Base-by-base conservation (phyloP, 1,284 basidiomycete species). In the Cutaneotrichosporon dermatis region DNA sequence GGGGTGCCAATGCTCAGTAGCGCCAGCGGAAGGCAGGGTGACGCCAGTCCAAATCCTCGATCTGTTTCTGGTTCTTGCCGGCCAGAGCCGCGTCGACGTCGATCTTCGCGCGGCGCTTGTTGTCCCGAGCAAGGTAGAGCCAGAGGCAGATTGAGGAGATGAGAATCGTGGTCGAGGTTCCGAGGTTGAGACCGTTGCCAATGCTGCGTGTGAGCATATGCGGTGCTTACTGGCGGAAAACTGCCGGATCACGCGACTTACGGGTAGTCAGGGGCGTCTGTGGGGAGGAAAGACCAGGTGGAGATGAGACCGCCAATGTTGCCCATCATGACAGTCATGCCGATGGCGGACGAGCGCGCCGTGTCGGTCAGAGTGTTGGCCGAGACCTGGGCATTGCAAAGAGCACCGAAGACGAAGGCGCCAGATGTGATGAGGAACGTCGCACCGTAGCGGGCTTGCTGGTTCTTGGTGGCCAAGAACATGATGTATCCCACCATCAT, bases 401-500 rank as follows among this genome's bases (percentile, higher is more conserved):
- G 36, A 5, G 51, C 43, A 9, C 63, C 63, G 12, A 59, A 64
- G 12, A 41, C 11, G 54, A 64, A 64, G n/a, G 59, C 63, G 13
- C 59, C 59, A 2, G 34, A 34, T 10, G 48, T 44, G 45, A 61
- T 59, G 51, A 64, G 51, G 57, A 64, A 64, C 0, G 57, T 58
- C 12, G 63, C 63, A 8, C 46, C 63, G 49, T 64, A 64, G 4
- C 63, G 57, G 0, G 41, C 57, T 4, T 36, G 10, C 6, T 37
- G 33, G 45, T 54, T 40, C 5, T 8, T 55, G 25, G 45, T 46
- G 15, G 64, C 70, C 2, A 76, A 54, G 62, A 69, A 68, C 63
- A 73, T 71, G 55, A 66, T 58, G 58, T 74, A 75, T 4, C 74
- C 70, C 9, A 70, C 58, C 8, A 72, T 63, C 68, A 75, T 73